phyloP scores from a whole-genome alignment of 306 rosid species.

The Crataegus laevigata region DNA sequence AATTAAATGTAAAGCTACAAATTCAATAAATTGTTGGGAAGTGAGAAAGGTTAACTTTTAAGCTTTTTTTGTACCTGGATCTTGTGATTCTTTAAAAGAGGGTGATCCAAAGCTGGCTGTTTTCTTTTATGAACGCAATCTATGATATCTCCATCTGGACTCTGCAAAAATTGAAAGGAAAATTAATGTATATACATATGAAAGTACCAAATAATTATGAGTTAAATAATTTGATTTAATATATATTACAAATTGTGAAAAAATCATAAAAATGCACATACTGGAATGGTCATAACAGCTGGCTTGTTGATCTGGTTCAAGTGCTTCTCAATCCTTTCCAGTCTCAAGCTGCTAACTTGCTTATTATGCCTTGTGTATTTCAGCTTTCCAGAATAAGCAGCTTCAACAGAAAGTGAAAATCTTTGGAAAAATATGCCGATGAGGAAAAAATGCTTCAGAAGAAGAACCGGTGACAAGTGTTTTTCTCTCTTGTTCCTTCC shows the following conservation, averaged over 20 bases:
- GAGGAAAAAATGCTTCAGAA: background rate
- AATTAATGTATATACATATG: background rate
- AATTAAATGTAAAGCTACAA: background rate
- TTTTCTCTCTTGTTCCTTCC: conserved; percentile 12
- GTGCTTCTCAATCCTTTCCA: conserved; percentile 71
- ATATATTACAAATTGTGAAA: no score
- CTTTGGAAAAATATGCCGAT: conserved; percentile 18
- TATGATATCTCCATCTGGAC: conserved; percentile 53
- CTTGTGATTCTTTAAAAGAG: conserved; percentile 44
- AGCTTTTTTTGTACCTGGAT: conserved; percentile 28
- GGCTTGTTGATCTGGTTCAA: conserved; percentile 79
- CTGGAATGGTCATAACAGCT: conserved; percentile 62
- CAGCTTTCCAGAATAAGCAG: conserved; percentile 18
- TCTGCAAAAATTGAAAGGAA: conserved; percentile 29
- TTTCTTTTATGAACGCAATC: conserved; percentile 48
- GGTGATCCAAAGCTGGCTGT: conserved; percentile 48
- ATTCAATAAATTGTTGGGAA: background rate
- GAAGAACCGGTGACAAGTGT: conserved; percentile 14
- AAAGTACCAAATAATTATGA: no score
- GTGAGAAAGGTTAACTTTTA: background rate
- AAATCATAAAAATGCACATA: background rate
- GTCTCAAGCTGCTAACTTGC: conserved; percentile 57
- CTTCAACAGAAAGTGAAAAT: background rate
- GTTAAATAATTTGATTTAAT: background rate
- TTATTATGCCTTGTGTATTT: conserved; percentile 44